These are phyloP conservation scores for Penicillium frequentans DNA, from an alignment of 2,329 filamentous ascomycete species.

Conservation along the genomic window DNA sequence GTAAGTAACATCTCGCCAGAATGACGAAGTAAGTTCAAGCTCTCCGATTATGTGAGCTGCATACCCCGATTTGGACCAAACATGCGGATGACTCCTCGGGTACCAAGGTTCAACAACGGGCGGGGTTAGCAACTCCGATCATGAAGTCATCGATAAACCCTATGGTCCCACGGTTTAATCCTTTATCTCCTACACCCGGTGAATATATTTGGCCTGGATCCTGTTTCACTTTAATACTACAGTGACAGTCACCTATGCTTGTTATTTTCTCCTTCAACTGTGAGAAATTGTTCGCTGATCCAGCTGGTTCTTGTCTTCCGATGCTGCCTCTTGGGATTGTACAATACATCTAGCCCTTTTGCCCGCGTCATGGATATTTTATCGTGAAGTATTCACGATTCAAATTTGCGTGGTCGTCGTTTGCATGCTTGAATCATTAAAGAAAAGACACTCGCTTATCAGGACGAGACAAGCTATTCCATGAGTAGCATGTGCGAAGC, in stretches of 20 bases:
- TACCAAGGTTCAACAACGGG: neutral
- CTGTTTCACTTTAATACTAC: neutral
- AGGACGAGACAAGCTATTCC: neutral
- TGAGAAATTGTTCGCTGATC: neutral
- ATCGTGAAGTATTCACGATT: no score
- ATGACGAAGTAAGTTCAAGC: neutral
- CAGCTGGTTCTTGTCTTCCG: no score
- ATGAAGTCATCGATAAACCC: conserved; percentile 18
- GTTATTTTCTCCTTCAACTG: no score
- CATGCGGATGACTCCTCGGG: neutral
- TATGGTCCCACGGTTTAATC: neutral
- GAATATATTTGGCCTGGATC: neutral
- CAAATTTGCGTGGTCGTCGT: no score
- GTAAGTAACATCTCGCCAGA: neutral
- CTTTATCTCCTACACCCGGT: neutral
- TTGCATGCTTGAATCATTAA: no score
- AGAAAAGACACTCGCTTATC: no score
- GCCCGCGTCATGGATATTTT: no score
- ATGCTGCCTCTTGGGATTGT: no score
- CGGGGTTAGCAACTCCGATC: conserved; percentile 2
- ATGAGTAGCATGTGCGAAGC: neutral
- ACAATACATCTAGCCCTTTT: no score
- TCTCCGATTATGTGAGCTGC: conserved; percentile 11
- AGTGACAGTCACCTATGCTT: no score
- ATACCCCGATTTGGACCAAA: conserved; percentile 5